Evolutionary conservation across 179 eudicot genomes (phyloP).

Genomic region (Beta macrorhiza): DNA sequence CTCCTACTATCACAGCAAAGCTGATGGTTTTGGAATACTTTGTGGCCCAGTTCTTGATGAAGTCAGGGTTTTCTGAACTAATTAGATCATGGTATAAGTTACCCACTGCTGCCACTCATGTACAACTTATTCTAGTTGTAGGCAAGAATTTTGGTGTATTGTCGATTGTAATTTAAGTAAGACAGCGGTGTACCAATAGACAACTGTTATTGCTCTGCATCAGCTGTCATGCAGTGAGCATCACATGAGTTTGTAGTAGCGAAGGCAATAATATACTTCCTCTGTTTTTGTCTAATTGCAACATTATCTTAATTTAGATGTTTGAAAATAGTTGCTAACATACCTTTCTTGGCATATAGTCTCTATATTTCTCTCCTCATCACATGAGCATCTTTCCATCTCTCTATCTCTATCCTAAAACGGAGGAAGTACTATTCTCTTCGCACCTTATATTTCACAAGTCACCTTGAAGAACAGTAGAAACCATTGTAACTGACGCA

Average conservation of each 20-base stretch:
- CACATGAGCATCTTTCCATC: too few species aligned
- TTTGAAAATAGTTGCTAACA: background rate
- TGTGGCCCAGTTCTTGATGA: conserved; percentile 85
- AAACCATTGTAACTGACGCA: background rate
- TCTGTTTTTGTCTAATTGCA: background rate
- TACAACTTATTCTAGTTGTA: conserved; percentile 1
- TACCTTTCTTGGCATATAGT: too few species aligned
- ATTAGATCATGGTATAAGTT: conserved; percentile 19
- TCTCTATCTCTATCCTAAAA: too few species aligned
- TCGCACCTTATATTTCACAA: background rate
- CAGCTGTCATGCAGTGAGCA: background rate
- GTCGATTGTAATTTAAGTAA: conserved; percentile 8
- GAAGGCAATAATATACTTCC: conserved; percentile 1
- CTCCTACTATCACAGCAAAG: conserved; percentile 67
- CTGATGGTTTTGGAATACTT: conserved; percentile 55
- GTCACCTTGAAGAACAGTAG: background rate
- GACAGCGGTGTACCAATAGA: background rate
- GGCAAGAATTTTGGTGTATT: conserved; percentile 6
- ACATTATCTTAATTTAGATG: background rate
- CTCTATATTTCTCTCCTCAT: too few species aligned
- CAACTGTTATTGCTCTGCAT: background rate
- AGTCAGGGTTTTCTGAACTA: conserved; percentile 51
- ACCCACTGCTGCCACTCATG: background rate
- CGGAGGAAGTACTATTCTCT: too few species aligned
- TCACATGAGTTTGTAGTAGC: background rate